These are phyloP conservation scores for Eimeria mitis DNA, from an alignment of 169 alveolate species.

Conservation along the genomic window DNA sequence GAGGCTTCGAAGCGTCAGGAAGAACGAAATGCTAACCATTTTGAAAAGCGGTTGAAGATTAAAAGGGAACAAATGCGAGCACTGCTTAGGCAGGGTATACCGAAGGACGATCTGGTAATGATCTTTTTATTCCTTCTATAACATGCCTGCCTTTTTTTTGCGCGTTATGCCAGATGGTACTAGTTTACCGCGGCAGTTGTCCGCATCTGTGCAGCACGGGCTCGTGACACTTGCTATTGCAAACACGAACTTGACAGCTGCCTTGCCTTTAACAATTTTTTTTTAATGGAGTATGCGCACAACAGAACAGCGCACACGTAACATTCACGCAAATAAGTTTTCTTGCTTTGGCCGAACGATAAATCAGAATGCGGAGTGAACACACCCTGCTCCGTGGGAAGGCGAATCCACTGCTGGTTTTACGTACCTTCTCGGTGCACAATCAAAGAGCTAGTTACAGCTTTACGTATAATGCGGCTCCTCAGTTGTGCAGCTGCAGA, in stretches of 20 bases:
- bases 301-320: background rate
- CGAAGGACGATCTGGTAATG: background rate
- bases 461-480: background rate
- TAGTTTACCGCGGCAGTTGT: background rate
- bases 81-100: background rate
- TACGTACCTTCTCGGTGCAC: background rate
- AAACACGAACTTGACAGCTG: background rate
- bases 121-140: background rate
- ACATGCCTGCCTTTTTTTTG: background rate
- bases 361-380: too few species aligned
- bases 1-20: background rate
- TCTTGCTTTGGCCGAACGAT: background rate
- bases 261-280: background rate
- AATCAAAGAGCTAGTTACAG: background rate
- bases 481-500: background rate
- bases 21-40: background rate
- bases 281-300: background rate
- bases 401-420: background rate
- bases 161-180: background rate
- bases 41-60: background rate
- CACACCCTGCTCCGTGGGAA: background rate
- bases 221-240: background rate
- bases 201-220: background rate
- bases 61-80: background rate
- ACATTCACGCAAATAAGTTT: background rate